Evolutionary conservation across 1,284 basidiomycete genomes (phyloP).

Genomic region (Melanopsichium pennsylvanicum): DNA sequence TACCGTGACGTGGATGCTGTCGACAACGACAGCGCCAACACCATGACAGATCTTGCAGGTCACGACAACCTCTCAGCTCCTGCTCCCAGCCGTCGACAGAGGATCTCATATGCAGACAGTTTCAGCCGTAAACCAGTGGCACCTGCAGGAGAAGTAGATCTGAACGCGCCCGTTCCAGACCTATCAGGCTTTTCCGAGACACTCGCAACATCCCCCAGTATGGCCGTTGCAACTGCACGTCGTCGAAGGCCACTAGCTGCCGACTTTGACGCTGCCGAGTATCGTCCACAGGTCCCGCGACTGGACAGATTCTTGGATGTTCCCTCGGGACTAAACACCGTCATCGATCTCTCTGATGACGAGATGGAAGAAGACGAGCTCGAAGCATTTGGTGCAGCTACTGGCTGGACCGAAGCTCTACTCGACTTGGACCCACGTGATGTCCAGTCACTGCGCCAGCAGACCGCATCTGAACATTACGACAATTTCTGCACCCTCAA

Average conservation of each 20-base stretch:
- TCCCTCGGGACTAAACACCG: slow-evolving; percentile 31
- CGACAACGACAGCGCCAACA: not conserved
- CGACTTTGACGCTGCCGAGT: slow-evolving; percentile 25
- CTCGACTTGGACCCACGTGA: slow-evolving; percentile 8
- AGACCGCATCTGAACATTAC: slow-evolving; percentile 25
- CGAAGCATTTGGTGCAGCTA: slow-evolving; percentile 2
- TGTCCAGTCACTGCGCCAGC: slow-evolving; percentile 16
- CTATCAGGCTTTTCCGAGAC: slow-evolving; percentile 15
- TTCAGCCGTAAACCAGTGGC: slow-evolving; percentile 22
- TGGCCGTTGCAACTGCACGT: not conserved
- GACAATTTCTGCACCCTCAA: slow-evolving; percentile 29
- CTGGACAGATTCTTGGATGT: slow-evolving; percentile 28
- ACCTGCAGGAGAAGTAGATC: slow-evolving; percentile 36
- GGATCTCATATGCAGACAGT: slow-evolving; percentile 38
- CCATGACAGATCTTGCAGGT: slow-evolving; percentile 9
- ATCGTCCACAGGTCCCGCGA: slow-evolving; percentile 3
- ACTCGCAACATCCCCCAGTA: not conserved
- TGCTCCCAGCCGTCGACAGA: slow-evolving; percentile 20
- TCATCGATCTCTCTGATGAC: slow-evolving; percentile 42
- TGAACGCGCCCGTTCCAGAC: slow-evolving; percentile 21
- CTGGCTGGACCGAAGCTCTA: slow-evolving; percentile 12
- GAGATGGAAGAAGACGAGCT: slow-evolving; percentile 23
- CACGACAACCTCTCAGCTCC: not conserved
- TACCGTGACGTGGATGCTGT: slow-evolving; percentile 40
- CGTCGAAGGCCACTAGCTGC: slow-evolving; percentile 25